Conservation (phyloP, 2,329 filamentous ascomycete genomes). For the Fusarium chlamydosporum region DNA sequence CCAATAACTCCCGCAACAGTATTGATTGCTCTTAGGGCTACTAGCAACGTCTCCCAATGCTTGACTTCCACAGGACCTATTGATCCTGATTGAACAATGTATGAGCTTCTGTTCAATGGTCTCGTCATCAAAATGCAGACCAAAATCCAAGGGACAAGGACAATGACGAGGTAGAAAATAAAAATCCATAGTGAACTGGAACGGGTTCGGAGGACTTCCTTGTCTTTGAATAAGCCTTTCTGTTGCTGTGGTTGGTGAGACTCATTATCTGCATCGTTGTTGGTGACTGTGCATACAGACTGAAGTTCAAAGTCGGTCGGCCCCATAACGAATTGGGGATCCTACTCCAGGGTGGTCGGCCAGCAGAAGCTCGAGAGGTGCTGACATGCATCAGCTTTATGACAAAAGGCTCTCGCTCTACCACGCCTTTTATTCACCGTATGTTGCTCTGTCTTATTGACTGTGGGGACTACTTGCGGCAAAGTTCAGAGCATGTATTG, state of each 20-base stretch:
- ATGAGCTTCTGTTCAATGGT: constrained; percentile 19
- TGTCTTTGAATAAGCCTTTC: constrained; percentile 12
- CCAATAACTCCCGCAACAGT: constrained; percentile 10
- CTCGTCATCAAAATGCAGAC: constrained; percentile 35
- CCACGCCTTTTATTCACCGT: not conserved
- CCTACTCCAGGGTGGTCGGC: too few species aligned
- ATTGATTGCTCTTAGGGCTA: not conserved
- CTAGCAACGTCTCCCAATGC: not conserved
- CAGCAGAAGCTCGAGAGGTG: not conserved
- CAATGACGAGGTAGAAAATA: constrained; percentile 9
- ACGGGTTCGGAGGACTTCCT: constrained; percentile 5
- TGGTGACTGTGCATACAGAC: constrained; percentile 2
- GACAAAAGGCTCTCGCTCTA: too few species aligned
- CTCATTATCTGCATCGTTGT: constrained; percentile 3
- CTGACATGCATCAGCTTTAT: not conserved
- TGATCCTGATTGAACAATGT: constrained; percentile 20
- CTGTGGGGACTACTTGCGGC: not conserved
- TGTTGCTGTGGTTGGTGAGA: not conserved
- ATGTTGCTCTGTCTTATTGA: not conserved
- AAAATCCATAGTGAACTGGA: not conserved
- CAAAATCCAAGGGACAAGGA: constrained; percentile 27
- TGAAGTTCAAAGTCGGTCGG: constrained; percentile 4
- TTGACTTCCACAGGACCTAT: not conserved
- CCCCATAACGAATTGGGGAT: not conserved
- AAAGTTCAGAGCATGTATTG: not conserved